Conservation (phyloP, 2,329 filamentous ascomycete genomes). For the Aspergillus luchuensis region DNA sequence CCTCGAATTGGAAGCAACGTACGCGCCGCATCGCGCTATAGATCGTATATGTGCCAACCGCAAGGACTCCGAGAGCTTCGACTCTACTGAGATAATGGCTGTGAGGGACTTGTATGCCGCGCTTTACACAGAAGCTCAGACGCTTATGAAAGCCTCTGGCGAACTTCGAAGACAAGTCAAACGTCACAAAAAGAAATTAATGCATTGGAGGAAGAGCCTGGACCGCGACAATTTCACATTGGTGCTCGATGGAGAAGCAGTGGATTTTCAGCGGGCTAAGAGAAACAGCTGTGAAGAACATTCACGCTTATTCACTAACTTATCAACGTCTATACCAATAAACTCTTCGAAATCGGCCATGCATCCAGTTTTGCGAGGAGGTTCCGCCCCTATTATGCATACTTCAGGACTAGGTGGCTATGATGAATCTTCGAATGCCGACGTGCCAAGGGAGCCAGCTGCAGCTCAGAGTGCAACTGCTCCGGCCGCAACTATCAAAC, state of each 20-base stretch:
- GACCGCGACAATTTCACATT: slow-evolving; percentile 34
- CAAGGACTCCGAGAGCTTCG: slow-evolving; percentile 1
- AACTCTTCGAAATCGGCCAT: not conserved
- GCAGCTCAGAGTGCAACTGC: not conserved
- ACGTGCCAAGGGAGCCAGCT: not conserved
- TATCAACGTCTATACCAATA: not conserved
- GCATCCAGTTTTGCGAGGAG: not conserved
- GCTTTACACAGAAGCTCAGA: slow-evolving; percentile 35
- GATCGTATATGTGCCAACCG: slow-evolving; percentile 8
- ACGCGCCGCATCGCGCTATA: slow-evolving; percentile 30
- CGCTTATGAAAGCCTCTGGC: slow-evolving; percentile 29
- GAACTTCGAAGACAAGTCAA: slow-evolving; percentile 35
- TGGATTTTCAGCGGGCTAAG: slow-evolving; percentile 32
- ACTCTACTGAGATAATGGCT: slow-evolving; percentile 20
- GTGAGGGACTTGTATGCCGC: slow-evolving; percentile 35
- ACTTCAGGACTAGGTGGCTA: not conserved
- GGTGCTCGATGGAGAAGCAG: slow-evolving; percentile 27
- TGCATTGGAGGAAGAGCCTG: slow-evolving; percentile 33
- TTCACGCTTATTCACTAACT: not conserved
- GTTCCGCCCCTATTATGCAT: not conserved
- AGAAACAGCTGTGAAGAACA: not conserved
- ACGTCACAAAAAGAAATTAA: slow-evolving; percentile 38
- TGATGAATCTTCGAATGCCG: not conserved
- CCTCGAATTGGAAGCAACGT: slow-evolving; percentile 27
- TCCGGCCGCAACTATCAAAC: slow-evolving; percentile 23